Percentiles rank a stretch among this genome's conserved stretches.
phyloP scores from a whole-genome alignment of 257 asterid genomes.

The Nicotiana sylvestris region DNA sequence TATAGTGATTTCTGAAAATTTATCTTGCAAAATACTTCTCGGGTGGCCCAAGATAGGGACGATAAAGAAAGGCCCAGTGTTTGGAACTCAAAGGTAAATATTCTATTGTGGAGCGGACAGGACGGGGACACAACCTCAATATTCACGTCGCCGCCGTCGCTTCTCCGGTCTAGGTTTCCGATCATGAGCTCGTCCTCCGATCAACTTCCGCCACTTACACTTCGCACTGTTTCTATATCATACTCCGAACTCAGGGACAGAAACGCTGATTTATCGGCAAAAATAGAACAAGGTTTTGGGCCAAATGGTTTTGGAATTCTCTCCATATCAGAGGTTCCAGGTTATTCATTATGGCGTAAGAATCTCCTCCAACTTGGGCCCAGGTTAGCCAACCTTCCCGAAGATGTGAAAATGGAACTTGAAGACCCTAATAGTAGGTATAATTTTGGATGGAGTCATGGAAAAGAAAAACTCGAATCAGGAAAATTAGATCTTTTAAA shows the following conservation, averaged over 20 bases:
- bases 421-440: constrained; percentile 87
- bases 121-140: too few relatives aligned
- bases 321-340: constrained; percentile 77
- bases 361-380: constrained; percentile 78
- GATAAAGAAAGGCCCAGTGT: too few relatives aligned
- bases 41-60: too few relatives aligned
- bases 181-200: constrained; percentile 31
- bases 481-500: constrained; percentile 85
- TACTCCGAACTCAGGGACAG: constrained; percentile 51
- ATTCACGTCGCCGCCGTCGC: constrained; percentile 10
- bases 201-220: constrained; percentile 27
- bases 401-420: constrained; percentile 50
- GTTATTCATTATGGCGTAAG: constrained; percentile 60
- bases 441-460: constrained; percentile 98
- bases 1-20: too few relatives aligned
- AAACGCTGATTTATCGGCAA: constrained; percentile 52
- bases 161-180: constrained; percentile 13
- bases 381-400: constrained; percentile 71
- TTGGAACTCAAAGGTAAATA: too few relatives aligned
- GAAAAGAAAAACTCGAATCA: constrained; percentile 87
- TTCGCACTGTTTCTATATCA: constrained; percentile 53
- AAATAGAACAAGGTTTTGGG: constrained; percentile 83
- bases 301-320: constrained; percentile 77
- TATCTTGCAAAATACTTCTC: too few relatives aligned
- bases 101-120: too few relatives aligned